phyloP scores from a whole-genome alignment of 345 rosid genomes.

The Eutrema japonicum region DNA sequence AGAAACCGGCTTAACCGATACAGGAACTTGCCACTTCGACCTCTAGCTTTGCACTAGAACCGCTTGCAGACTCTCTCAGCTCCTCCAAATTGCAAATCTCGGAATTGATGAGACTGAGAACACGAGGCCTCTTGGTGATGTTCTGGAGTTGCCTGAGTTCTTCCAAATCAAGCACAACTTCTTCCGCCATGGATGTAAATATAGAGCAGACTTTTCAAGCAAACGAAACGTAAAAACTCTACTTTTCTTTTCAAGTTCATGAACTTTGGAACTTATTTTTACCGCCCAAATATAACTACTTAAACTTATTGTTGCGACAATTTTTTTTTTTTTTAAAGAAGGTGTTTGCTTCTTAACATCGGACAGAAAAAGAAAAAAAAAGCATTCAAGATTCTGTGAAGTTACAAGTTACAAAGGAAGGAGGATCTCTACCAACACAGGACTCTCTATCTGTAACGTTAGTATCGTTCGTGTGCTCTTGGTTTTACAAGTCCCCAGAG shows the following conservation, averaged over 20 bases:
- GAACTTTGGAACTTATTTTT: too few species aligned
- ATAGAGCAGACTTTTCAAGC: constrained; percentile 12
- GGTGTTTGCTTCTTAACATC: background rate
- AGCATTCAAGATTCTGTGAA: background rate
- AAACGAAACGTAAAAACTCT: constrained; percentile 21
- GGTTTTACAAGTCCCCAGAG: constrained; percentile 6
- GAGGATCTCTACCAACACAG: constrained; percentile 30
- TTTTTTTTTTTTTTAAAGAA: too few species aligned
- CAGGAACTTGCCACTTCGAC: constrained; percentile 43
- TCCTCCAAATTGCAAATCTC: constrained; percentile 72
- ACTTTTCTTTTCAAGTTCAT: too few species aligned
- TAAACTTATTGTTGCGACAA: too few species aligned
- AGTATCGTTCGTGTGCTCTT: constrained; percentile 25
- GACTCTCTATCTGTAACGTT: constrained; percentile 26
- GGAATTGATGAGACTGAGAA: constrained; percentile 61
- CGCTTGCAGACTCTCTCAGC: constrained; percentile 31
- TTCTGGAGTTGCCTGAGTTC: constrained; percentile 76
- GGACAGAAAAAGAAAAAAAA: background rate
- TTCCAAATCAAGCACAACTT: constrained; percentile 64
- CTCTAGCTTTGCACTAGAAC: constrained; percentile 46
- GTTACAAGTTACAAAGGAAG: constrained; percentile 26
- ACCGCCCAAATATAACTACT: too few species aligned
- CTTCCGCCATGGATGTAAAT: constrained; percentile 62
- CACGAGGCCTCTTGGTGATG: constrained; percentile 78
- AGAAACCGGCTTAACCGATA: constrained; percentile 49